phyloP scores from a whole-genome alignment of 2,329 filamentous ascomycete genomes.

The Beauveria asiatica region DNA sequence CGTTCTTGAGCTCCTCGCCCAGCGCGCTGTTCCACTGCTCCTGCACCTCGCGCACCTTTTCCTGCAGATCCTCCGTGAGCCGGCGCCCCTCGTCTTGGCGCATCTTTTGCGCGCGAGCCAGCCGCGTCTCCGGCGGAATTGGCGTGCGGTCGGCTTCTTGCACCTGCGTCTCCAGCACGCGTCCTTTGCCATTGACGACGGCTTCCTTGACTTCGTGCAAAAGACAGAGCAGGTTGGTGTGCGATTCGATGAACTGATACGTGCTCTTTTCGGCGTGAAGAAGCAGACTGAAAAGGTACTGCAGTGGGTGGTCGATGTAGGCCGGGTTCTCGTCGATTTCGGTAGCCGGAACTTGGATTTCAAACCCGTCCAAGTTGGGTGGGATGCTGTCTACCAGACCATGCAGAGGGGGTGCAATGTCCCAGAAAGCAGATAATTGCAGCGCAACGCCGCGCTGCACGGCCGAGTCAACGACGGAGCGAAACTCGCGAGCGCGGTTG shows the following conservation, averaged over 20 bases:
- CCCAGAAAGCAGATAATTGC: slow-evolving; percentile 93
- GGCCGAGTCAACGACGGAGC: slow-evolving; percentile 71
- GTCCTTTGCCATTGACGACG: slow-evolving; percentile 59
- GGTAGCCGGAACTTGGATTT: slow-evolving; percentile 65
- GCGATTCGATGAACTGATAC: slow-evolving; percentile 93
- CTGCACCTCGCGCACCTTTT: slow-evolving; percentile 85
- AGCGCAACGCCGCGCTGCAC: slow-evolving; percentile 82
- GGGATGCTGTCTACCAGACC: slow-evolving; percentile 76
- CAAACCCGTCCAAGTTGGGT: slow-evolving; percentile 46
- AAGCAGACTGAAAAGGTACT: slow-evolving; percentile 82
- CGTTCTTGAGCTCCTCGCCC: slow-evolving; percentile 64
- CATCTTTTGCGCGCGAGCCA: slow-evolving; percentile 43
- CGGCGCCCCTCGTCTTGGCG: slow-evolving; percentile 57
- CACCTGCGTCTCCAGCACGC: slow-evolving; percentile 58
- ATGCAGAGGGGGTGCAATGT: slow-evolving; percentile 79
- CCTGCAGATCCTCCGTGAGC: slow-evolving; percentile 80
- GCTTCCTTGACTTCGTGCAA: slow-evolving; percentile 84
- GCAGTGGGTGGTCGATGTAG: slow-evolving; percentile 72
- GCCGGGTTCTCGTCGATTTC: slow-evolving; percentile 82
- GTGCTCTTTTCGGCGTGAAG: slow-evolving; percentile 85
- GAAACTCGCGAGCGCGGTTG: slow-evolving; percentile 66
- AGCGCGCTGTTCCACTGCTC: slow-evolving; percentile 84
- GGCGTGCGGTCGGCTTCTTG: slow-evolving; percentile 28
- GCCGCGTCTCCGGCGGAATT: slow-evolving; percentile 24
- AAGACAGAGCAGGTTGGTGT: slow-evolving; percentile 83